Percentiles rank a stretch among this genome's conserved stretches.
phyloP scores from a whole-genome alignment of 805 yeast species.

The Suhomyces sp. region DNA sequence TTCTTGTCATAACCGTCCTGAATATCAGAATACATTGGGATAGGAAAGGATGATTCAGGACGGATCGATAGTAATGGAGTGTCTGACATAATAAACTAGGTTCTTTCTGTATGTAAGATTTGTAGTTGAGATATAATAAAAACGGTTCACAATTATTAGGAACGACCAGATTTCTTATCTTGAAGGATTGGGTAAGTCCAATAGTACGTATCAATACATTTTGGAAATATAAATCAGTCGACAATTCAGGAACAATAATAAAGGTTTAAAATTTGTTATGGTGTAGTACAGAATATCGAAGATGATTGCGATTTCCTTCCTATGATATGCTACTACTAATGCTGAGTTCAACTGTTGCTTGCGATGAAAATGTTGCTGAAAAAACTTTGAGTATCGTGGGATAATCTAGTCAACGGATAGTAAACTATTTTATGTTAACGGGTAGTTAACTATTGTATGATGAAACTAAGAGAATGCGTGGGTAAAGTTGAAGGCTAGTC shows the following conservation, averaged over 20 bases:
- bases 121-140: background rate
- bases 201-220: background rate
- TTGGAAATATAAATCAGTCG: background rate
- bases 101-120: background rate
- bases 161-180: background rate
- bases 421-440: background rate
- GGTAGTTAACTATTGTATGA: background rate
- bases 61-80: background rate
- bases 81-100: constrained; percentile 3
- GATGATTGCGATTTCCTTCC: background rate
- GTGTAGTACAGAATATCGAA: background rate
- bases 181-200: background rate
- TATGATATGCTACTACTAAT: background rate
- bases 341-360: background rate
- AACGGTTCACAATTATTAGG: background rate
- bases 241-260: background rate
- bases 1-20: background rate
- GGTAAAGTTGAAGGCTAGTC: background rate
- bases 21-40: background rate
- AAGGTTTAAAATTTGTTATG: background rate
- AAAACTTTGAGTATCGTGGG: background rate
- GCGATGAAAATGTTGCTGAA: background rate
- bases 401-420: background rate
- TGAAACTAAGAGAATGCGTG: background rate
- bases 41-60: background rate